Evolutionary conservation across 1,284 basidiomycete species (phyloP).

Genomic region (Heterobasidion annosum): DNA sequence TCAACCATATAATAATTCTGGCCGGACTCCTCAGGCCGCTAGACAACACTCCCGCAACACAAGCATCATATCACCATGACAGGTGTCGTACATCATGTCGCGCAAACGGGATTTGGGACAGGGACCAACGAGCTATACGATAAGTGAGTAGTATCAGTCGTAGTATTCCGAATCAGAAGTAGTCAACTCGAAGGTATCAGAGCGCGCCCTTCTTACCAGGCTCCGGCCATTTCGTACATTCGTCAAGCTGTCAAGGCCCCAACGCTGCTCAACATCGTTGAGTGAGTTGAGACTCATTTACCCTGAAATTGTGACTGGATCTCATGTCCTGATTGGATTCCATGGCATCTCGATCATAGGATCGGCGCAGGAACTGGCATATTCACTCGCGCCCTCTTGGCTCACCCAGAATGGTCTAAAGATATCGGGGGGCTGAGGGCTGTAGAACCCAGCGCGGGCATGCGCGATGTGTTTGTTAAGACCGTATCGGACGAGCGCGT

Average conservation of each 20-base stretch:
- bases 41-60: no score
- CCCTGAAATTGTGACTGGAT: neutral
- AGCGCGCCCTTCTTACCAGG: slow-evolving; percentile 65
- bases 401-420: slow-evolving; percentile 44
- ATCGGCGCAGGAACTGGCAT: slow-evolving; percentile 72
- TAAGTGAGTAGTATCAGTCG: slow-evolving; percentile 27
- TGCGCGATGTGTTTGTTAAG: slow-evolving; percentile 53
- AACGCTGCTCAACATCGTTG: slow-evolving; percentile 50
- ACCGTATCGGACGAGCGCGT: slow-evolving; percentile 40
- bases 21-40: no score
- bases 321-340: neutral
- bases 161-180: slow-evolving; percentile 3
- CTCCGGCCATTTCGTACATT: slow-evolving; percentile 46
- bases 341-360: slow-evolving; percentile 21
- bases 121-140: slow-evolving; percentile 76
- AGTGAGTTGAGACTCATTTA: slow-evolving; percentile 36
- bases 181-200: slow-evolving; percentile 20
- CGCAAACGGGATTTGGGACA: slow-evolving; percentile 54
- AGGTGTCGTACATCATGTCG: slow-evolving; percentile 37
- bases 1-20: no score
- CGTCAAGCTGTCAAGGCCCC: slow-evolving; percentile 30
- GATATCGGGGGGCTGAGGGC: slow-evolving; percentile 46
- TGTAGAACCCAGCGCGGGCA: slow-evolving; percentile 67
- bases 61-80: slow-evolving; percentile 11
- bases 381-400: slow-evolving; percentile 68